Base-by-base conservation (phyloP, 2,329 filamentous ascomycete species). In the Phialophora chinensis region DNA sequence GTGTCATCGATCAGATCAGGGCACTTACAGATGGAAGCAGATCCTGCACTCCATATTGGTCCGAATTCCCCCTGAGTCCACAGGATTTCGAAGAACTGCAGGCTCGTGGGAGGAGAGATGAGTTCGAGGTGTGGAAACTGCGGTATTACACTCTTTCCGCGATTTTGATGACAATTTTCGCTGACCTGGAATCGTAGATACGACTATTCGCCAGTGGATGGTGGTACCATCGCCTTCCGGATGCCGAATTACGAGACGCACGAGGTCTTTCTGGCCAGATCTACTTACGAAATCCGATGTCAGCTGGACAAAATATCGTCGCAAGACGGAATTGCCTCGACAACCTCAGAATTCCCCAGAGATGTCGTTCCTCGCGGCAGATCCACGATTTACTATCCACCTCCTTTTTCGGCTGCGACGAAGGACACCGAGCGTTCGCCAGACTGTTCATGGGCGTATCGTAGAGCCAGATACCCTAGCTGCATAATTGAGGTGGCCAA, bases 31-130 rank as follows among this genome's bases (percentile, higher is more conserved):
- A 31, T 31, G 29, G 29, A 31, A 31, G 29, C 29, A 25, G 20
- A 31, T 54, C 52, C n/a, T 54, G 52, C 52, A 54, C 52, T 54
- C 52, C 52, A 54, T 54, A 54, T 54, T 54, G 52, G 52, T 54
- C 52, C 20, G 52, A 54, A 54, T 54, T 54, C 52, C 27, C 12
- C 52, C 27, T 54, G 52, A 54, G 52, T 54, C 52, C 52, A 12
- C 52, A 54, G 52, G 52, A 54, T 54, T 54, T 54, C 52, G 52
- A 54, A 54, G 52, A 54, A 29, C 52, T 54, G 52, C 52, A 54
- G 52, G 10, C 52, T 25, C 52, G 27, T 54, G 52, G 27, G 52
- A 54, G 52, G 52, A 54, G 52, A 54, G 27, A 54, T 25, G 52
- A 54, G 17, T 54, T 20, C 17, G 52, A 54, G 52, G 52, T 54